Evolutionary conservation across 441 rosid species (phyloP).

Genomic region (Erodium chrysanthum): DNA sequence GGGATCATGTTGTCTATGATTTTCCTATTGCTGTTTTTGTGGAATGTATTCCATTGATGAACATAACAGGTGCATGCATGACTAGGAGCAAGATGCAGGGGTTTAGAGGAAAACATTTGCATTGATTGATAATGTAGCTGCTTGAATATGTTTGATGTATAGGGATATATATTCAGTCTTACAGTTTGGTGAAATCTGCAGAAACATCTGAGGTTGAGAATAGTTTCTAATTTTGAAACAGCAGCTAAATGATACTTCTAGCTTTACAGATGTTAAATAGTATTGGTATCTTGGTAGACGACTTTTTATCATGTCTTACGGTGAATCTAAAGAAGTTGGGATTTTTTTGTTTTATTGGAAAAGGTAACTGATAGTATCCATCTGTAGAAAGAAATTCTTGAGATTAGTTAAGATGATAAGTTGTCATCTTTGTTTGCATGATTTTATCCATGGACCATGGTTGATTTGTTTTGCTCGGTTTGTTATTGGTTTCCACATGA

Average conservation of each 20-base stretch:
- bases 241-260: neutral
- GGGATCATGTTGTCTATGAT: slow-evolving; percentile 11
- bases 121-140: slow-evolving; percentile 10
- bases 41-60: slow-evolving; percentile 9
- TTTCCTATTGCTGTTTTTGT: slow-evolving; percentile 15
- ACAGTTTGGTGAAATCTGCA: neutral
- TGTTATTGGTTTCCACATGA: slow-evolving; percentile 2
- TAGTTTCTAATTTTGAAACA: neutral
- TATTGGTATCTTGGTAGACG: neutral
- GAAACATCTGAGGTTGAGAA: slow-evolving; percentile 3
- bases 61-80: slow-evolving; percentile 13
- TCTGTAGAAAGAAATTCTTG: neutral
- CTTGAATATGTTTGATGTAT: slow-evolving; percentile 16
- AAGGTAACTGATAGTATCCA: neutral
- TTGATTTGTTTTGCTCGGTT: neutral
- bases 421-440: neutral
- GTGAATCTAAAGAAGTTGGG: neutral
- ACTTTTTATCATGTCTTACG: neutral
- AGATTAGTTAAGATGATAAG: neutral
- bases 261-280: neutral
- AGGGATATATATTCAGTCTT: slow-evolving; percentile 12
- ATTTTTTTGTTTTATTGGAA: neutral
- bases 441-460: neutral
- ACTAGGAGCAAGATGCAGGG: slow-evolving; percentile 4
- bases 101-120: slow-evolving; percentile 12